phyloP scores from a whole-genome alignment of 1,284 basidiomycete species.

The Tetrapyrgos nigripes region DNA sequence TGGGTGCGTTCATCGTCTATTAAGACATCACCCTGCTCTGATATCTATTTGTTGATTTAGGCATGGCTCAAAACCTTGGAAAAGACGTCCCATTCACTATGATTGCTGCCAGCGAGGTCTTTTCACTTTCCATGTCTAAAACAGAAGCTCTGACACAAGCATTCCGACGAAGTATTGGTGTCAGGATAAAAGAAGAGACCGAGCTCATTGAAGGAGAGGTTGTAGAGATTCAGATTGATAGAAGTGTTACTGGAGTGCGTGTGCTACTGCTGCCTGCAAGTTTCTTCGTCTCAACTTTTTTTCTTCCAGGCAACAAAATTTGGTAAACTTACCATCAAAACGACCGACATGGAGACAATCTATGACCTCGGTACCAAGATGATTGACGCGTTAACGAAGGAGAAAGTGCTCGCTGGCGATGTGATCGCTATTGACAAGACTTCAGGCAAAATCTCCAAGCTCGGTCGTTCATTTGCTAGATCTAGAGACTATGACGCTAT shows the following conservation, averaged over 20 bases:
- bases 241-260: slow-evolving; percentile 93
- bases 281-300: not conserved
- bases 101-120: slow-evolving; percentile 97
- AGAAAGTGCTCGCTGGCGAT: slow-evolving; percentile 97
- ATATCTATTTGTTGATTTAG: slow-evolving; percentile 51
- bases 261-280: slow-evolving; percentile 13
- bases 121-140: slow-evolving; percentile 97
- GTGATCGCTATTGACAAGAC: slow-evolving; percentile 98
- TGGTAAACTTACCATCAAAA: slow-evolving; percentile 97
- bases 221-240: slow-evolving; percentile 98
- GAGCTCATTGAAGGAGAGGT: slow-evolving; percentile 99
- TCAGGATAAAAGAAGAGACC: slow-evolving; percentile 97
- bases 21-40: not conserved
- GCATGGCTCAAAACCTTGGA: slow-evolving; percentile 96
- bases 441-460: slow-evolving; percentile 95
- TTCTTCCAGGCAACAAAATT: slow-evolving; percentile 93
- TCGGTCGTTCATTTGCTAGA: slow-evolving; percentile 94
- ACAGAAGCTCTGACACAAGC: slow-evolving; percentile 98
- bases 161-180: slow-evolving; percentile 94
- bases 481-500: slow-evolving; percentile 99
- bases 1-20: slow-evolving; percentile 63
- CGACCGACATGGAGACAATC: slow-evolving; percentile 99
- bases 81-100: slow-evolving; percentile 96
- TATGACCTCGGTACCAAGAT: slow-evolving; percentile 99
- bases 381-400: slow-evolving; percentile 97